A percentile compares a stretch with the other conserved stretches of the same genome.
phyloP scores from a whole-genome alignment of 1,139 yeast genomes.

The Blastobotrys ciferrii region DNA sequence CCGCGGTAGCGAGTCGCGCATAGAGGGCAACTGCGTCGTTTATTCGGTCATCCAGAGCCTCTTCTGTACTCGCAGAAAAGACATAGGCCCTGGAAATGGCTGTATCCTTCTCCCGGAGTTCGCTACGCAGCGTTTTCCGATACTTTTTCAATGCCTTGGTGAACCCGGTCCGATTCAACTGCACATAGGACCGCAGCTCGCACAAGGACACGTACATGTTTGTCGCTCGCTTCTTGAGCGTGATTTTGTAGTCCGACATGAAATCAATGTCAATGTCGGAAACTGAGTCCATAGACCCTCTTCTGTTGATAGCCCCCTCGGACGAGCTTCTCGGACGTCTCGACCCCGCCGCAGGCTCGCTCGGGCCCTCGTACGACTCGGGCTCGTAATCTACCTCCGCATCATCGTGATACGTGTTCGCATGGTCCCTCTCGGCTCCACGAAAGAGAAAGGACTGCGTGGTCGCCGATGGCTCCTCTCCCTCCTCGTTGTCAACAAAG shows the following conservation, averaged over 20 bases:
- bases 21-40: conserved; percentile 52
- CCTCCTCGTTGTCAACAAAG: not conserved
- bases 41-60: conserved; percentile 47
- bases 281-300: not conserved
- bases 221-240: conserved; percentile 65
- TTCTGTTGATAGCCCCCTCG: conserved; percentile 12
- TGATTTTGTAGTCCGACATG: conserved; percentile 41
- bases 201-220: conserved; percentile 69
- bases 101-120: conserved; percentile 44
- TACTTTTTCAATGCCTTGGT: conserved; percentile 86
- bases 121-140: conserved; percentile 72
- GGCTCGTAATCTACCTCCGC: conserved; percentile 1
- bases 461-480: conserved; percentile 6
- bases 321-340: conserved; percentile 10
- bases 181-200: conserved; percentile 80
- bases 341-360: not conserved
- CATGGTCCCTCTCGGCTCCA: not conserved
- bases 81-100: conserved; percentile 39
- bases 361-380: not conserved
- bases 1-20: conserved; percentile 42
- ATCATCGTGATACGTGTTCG: not conserved
- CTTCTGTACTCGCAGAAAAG: conserved; percentile 48
- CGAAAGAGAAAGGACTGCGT: conserved; percentile 3
- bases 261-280: conserved; percentile 7
- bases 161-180: conserved; percentile 83